Base-by-base conservation (phyloP, 2,329 filamentous ascomycete genomes). In the Pseudocercospora ulei region DNA sequence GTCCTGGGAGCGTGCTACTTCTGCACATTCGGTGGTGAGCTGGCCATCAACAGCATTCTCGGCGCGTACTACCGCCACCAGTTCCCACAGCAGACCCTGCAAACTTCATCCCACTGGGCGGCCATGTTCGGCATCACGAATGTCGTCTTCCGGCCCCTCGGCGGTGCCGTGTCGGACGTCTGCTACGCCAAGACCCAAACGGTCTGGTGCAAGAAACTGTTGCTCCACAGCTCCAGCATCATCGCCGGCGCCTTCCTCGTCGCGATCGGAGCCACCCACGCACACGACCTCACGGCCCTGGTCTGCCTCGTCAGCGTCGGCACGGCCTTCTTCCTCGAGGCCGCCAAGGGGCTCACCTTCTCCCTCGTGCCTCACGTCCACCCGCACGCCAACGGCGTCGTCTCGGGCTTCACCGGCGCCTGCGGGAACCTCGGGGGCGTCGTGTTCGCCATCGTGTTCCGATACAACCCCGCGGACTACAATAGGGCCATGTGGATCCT, bases 291-390 rank as follows among this genome's bases (percentile, higher is more conserved):
- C 31, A 62, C 70, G 4, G 76, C 73, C 2, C 78, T 92, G 70
- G 77, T 90, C 39, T 83, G 82, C 1, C 74, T 94, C 4, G 66
- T 92, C 5, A 79, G 78, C 1, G 78, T 79, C 1, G 72, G 83
- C 6, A 72, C 86, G 65, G 83, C 82, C 1, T 71, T 93, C 57
- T 93, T 93, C 65, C 64, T 86, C 27, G 84, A 92, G 59, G 83
- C 81, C 1, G 78, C 78, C 26, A 94, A 94, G 57, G 87, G 87
- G 0, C 78, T 83, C 25, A 90, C 83, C 64, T 94, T 90, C 61
- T 76, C 83, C 0, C 71, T 94, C 4, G 80, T 94, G 14, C 85
- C 86, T 3, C 87, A 94, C 57, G 80, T 93, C 1, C 81, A 87
- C 61, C 83, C 84, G 1, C 72, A 71, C 44, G 82, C 84, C 44